phyloP scores from a whole-genome alignment of 73 alveolate species.

The Tetrahymena elliotti region DNA sequence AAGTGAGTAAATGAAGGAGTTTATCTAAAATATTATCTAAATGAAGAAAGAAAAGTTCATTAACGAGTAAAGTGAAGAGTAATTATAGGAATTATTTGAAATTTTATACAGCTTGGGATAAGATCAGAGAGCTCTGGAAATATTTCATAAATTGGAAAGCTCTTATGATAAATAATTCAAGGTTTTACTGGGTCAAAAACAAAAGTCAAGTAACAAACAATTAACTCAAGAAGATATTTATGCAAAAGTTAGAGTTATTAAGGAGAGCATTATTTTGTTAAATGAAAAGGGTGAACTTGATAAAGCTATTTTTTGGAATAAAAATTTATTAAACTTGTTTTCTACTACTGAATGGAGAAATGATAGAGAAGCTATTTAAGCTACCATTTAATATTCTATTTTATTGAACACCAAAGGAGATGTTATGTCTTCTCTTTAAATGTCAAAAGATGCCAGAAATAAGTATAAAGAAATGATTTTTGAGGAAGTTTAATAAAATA shows the following conservation, averaged over 20 bases:
- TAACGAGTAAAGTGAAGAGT: neutral
- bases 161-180: neutral
- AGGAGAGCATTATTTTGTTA: neutral
- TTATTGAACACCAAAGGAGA: neutral
- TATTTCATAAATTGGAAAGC: neutral
- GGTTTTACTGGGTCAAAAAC: neutral
- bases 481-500: neutral
- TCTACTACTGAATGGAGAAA: neutral
- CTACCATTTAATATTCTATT: neutral
- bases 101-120: neutral
- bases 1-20: neutral
- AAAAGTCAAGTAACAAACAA: neutral
- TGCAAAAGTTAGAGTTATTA: neutral
- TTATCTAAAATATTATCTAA: neutral
- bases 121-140: neutral
- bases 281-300: neutral
- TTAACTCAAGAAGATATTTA: neutral
- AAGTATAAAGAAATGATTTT: neutral
- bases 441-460: neutral
- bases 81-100: neutral
- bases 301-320: neutral
- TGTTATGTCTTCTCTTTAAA: neutral
- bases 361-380: neutral
- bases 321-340: neutral
- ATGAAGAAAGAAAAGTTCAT: neutral